Conservation (phyloP, 2,329 filamentous ascomycete species). For the Aspergillus arachidicola region DNA sequence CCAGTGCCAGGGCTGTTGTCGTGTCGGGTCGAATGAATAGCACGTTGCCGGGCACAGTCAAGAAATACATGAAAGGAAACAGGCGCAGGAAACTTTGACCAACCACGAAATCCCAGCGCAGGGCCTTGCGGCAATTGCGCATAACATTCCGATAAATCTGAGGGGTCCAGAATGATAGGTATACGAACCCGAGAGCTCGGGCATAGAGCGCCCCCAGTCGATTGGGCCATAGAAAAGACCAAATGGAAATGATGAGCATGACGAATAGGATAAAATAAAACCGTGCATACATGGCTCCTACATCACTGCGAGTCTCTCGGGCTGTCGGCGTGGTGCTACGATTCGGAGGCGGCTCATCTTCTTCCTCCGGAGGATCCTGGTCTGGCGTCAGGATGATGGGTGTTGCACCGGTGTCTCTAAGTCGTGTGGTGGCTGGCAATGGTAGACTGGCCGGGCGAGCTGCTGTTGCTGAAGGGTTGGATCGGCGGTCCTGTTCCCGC, state of each 20-base stretch:
- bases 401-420: slow-evolving; percentile 52
- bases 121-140: slow-evolving; percentile 86
- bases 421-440: slow-evolving; percentile 51
- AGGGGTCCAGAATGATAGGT: slow-evolving; percentile 88
- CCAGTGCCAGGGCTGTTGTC: slow-evolving; percentile 64
- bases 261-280: slow-evolving; percentile 64
- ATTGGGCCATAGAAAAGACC: slow-evolving; percentile 60
- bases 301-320: slow-evolving; percentile 47
- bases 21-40: slow-evolving; percentile 73
- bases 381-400: slow-evolving; percentile 63
- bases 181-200: slow-evolving; percentile 68
- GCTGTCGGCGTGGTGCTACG: slow-evolving; percentile 37
- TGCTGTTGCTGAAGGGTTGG: slow-evolving; percentile 28
- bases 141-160: slow-evolving; percentile 89
- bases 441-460: slow-evolving; percentile 47
- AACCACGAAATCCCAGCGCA: slow-evolving; percentile 88
- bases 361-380: slow-evolving; percentile 53
- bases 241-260: slow-evolving; percentile 61
- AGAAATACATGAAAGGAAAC: slow-evolving; percentile 83
- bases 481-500: slow-evolving; percentile 36
- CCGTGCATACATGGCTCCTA: slow-evolving; percentile 62
- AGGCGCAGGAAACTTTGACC: slow-evolving; percentile 80
- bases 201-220: slow-evolving; percentile 57
- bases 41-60: slow-evolving; percentile 75
- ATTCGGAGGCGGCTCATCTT: slow-evolving; percentile 33